Evolutionary conservation across 1,284 basidiomycete species (phyloP), one percentile per base, ranked within the genome.

Genomic region (Ganoderma multipileum): DNA sequence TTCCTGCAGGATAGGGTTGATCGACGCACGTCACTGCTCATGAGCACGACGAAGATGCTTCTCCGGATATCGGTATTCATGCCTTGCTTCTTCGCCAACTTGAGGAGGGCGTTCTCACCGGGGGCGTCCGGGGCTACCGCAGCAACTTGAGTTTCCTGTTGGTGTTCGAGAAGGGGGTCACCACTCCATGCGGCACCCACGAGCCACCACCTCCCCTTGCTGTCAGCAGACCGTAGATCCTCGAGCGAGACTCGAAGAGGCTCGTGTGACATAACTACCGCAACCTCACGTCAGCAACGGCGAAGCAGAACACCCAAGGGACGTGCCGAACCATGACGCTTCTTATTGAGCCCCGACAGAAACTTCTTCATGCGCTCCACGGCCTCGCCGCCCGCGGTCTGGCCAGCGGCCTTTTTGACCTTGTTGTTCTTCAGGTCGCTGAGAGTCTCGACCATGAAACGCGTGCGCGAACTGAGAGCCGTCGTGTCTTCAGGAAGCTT

Each of bases 41-140:
- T 95, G 41, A 99, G 83, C 18, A 96, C 92, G 38, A 97, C 89
- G 76, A 99, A 99, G 61, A 99, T 91, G 68, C 91, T 91, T 66
- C 96, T 85, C 42, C 97, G 88, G 39, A 98, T 92, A 72, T 98
- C 97, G 0, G 97, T 99, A 78, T 99, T 99, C 97, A 99, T 99
- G 28, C 98, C 98, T 78, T 99, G 98, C 77, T 91, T 92, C 71
- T 91, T 86, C 0, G 97, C 97, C 16, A 99, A 85, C 71, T 91
- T 92, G 41, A 93, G 75, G 41, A 99, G 82, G 14, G 85, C 82
- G 61, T 85, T 87, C 67, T 87, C 84, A 59, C 83, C 72, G 68
- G 69, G 55, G 0, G 78, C 58, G 75, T 82, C 75, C 7, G 78
- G 59, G 4, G 61, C 54, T 5, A 63, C 55, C 4, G 52, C 54